These are phyloP conservation scores for Russula griseocarnosa DNA, from an alignment of 768 basidiomycete species.

Conservation along the genomic window DNA sequence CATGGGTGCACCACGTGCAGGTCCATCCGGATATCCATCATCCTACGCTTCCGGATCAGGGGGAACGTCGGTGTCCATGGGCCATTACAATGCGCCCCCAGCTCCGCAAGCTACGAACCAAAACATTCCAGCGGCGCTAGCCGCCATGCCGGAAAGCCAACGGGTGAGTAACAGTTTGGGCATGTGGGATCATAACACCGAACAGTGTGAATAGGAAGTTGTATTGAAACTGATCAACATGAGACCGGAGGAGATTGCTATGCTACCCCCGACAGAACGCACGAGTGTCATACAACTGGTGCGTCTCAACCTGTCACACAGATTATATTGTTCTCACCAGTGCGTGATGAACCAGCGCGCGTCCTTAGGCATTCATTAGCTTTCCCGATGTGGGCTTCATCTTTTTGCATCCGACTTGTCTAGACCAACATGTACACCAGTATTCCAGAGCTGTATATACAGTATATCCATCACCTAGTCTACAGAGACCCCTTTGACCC, in stretches of 20 bases:
- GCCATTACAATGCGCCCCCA: constrained; percentile 16
- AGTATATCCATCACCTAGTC: constrained; percentile 23
- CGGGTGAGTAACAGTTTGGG: constrained; percentile 42
- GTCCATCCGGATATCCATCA: constrained; percentile 19
- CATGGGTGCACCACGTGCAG: constrained; percentile 8
- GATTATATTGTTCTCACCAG: constrained; percentile 5
- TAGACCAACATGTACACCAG: constrained; percentile 16
- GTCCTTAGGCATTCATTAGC: constrained; percentile 24
- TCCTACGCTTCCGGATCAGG: constrained; percentile 10
- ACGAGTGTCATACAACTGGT: constrained; percentile 81
- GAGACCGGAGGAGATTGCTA: constrained; percentile 79
- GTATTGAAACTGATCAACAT: constrained; percentile 76
- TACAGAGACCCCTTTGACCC: constrained; percentile 26
- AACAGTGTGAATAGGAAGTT: constrained; percentile 47
- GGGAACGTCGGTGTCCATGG: neutral
- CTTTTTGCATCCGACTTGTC: constrained; percentile 6
- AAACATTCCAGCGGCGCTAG: constrained; percentile 49
- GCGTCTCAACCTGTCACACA: constrained; percentile 31
- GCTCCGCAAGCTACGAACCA: constrained; percentile 24
- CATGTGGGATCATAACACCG: constrained; percentile 11
- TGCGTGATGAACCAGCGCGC: constrained; percentile 19
- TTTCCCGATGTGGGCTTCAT: neutral
- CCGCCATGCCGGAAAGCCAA: constrained; percentile 62
- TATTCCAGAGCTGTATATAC: constrained; percentile 20
- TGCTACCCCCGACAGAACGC: constrained; percentile 67